Base-by-base conservation (phyloP, 108 stramenopile species). In the Pseudonitzschia pungens region DNA sequence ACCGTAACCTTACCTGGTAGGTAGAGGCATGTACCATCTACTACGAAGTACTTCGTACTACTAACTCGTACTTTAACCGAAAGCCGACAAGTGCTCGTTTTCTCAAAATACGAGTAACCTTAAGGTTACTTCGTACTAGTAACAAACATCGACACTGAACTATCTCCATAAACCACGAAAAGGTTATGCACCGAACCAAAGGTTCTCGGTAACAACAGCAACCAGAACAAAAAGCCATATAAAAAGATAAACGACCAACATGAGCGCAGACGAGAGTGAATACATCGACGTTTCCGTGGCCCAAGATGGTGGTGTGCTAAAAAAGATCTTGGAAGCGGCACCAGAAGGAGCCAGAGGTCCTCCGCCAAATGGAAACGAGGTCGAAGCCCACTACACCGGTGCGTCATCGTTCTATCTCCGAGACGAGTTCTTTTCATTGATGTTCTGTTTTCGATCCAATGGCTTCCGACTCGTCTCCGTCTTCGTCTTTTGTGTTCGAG, bases 301-400 rank as follows among this genome's bases (percentile, higher is more conserved):
- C 63, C 85, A 95, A 78, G 92, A 97, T 79, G 96, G 96, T 22
- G 96, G 96, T 20, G 74, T 97, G 32, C 68, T 83, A 73, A 97
- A 97, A 72, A 93, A 89, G 32, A 90, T 95, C 56, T 29, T 90
- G 22, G 59, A 89, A 65, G 81, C 79, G 40, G 93, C 93, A 32
- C 90, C 91, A 4, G 86, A 85, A 33, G 92, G 69, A 11, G 89
- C 92, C 4, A 58, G 53, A 31, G 96, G 93, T 51, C 91, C 89
- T 63, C 94, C 94, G 24, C 85, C 87, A 10, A 65, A 69, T 26
- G 92, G 91, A 27, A 72, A 65, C 48, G 88, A 94, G 71, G 92
- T 97, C 7, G 85, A 88, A 14, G 96, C 94, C 6, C 96, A 96
- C 60, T 97, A 97, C 81, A 94, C 91, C 4, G 93, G 93, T 77